Evolutionary conservation across 176 grass and related monocot genomes (phyloP).

Genomic region (Triticum dicoccoides): DNA sequence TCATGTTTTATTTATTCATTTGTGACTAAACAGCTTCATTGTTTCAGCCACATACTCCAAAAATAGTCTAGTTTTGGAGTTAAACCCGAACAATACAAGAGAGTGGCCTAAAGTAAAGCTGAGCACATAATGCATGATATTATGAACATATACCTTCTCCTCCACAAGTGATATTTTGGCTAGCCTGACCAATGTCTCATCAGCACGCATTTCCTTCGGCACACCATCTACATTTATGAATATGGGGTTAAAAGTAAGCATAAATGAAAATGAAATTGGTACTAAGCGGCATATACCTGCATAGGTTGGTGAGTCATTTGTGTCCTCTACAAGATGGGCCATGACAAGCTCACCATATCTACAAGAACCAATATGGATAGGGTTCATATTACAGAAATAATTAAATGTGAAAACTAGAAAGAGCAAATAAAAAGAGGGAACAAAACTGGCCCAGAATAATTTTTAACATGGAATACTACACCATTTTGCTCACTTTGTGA

Average conservation of each 20-base stretch:
- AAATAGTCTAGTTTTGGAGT: conserved; percentile 20
- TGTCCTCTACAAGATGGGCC: conserved; percentile 76
- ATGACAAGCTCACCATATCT: conserved; percentile 94
- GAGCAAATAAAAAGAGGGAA: neutral
- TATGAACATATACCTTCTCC: conserved; percentile 71
- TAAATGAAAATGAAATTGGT: conserved; percentile 23
- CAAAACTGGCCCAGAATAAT: neutral
- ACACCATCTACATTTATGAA: conserved; percentile 78
- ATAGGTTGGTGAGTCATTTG: conserved; percentile 56
- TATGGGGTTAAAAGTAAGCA: conserved; percentile 31
- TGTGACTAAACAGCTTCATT: neutral
- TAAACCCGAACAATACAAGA: neutral
- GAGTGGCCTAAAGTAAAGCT: neutral
- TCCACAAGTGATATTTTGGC: conserved; percentile 84
- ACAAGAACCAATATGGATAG: conserved; percentile 30
- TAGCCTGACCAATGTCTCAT: conserved; percentile 82
- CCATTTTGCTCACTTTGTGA: neutral
- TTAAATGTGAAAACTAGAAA: conserved; percentile 26
- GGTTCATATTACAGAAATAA: conserved; percentile 7
- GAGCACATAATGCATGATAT: neutral
- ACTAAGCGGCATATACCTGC: conserved; percentile 63
- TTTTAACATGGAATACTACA: neutral
- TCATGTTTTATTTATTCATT: conserved; percentile 16
- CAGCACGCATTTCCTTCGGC: conserved; percentile 82
- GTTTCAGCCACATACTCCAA: conserved; percentile 28